Conservation (phyloP, 1,284 basidiomycete genomes). For the Thecaphora frezii region DNA sequence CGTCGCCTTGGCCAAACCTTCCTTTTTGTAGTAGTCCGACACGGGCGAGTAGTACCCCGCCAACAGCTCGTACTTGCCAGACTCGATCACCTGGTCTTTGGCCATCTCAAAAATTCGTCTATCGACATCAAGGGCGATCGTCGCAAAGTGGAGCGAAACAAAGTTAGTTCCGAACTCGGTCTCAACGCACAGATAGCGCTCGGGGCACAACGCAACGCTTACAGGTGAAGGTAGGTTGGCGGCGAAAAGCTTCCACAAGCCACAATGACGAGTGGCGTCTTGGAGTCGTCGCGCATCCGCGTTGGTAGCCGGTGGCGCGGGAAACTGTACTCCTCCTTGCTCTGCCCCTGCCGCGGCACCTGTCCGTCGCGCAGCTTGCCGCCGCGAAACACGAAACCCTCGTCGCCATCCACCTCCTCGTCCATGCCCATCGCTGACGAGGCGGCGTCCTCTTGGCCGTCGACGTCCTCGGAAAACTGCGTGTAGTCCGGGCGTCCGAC, state of each 20-base stretch:
- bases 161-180: no score
- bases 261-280: constrained; percentile 60
- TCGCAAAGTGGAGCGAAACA: no score
- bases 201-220: no score
- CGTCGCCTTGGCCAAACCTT: constrained; percentile 53
- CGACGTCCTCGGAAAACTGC: constrained; percentile 31
- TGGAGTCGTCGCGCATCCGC: constrained; percentile 53
- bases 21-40: constrained; percentile 58
- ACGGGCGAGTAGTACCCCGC: constrained; percentile 93
- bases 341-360: constrained; percentile 44
- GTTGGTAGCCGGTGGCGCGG: constrained; percentile 53
- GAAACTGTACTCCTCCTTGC: constrained; percentile 51
- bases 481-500: constrained; percentile 24
- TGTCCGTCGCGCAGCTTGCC: constrained; percentile 12
- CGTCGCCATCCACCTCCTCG: constrained; percentile 41
- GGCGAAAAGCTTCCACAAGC: constrained; percentile 66
- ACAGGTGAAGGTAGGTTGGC: constrained; percentile 65
- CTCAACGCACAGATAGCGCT: constrained; percentile 68
- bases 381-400: constrained; percentile 5
- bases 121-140: no score
- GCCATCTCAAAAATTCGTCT: constrained; percentile 99
- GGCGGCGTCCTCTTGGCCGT: constrained; percentile 32
- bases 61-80: constrained; percentile 87
- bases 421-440: constrained; percentile 33
- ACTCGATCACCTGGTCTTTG: constrained; percentile 87